Evolutionary conservation across 176 grass and related monocot genomes (phyloP).

Genomic region (Avena eriantha): DNA sequence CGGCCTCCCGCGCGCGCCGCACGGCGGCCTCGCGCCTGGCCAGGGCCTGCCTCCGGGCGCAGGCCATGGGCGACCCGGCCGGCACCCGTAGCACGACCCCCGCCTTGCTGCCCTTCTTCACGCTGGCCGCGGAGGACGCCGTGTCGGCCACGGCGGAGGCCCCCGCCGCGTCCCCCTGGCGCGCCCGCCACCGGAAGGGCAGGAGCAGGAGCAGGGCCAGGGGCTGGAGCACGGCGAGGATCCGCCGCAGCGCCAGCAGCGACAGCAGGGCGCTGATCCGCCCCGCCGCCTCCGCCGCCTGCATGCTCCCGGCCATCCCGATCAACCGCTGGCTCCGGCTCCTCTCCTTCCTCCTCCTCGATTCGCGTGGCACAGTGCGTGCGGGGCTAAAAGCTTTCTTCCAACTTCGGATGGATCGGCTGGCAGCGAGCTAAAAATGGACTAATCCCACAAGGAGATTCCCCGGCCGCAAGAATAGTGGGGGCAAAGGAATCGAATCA

Average conservation of each 20-base stretch:
- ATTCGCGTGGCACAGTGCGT: not conserved
- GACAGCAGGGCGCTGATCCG: slow-evolving; percentile 69
- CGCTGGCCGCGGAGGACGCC: slow-evolving; percentile 13
- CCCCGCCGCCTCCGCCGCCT: slow-evolving; percentile 72
- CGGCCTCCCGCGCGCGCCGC: slow-evolving; percentile 42
- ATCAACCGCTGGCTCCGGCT: not conserved
- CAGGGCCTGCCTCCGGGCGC: slow-evolving; percentile 51
- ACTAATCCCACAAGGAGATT: slow-evolving; percentile 4
- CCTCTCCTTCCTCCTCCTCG: not conserved
- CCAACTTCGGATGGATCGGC: slow-evolving; percentile 4
- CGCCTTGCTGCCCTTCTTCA: slow-evolving; percentile 61
- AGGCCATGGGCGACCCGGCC: slow-evolving; percentile 52
- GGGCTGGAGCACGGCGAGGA: slow-evolving; percentile 60
- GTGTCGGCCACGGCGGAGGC: not conserved
- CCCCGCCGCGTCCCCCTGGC: not conserved
- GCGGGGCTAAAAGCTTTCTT: not conserved
- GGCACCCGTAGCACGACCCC: slow-evolving; percentile 54
- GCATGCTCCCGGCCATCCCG: slow-evolving; percentile 71
- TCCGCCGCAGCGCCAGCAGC: slow-evolving; percentile 59
- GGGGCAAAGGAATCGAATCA: not conserved
- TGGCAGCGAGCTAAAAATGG: slow-evolving; percentile 52
- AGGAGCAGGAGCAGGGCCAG: slow-evolving; percentile 60
- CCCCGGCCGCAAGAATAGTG: not conserved
- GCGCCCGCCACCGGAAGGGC: slow-evolving; percentile 53
- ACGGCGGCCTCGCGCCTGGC: slow-evolving; percentile 54